phyloP scores from a whole-genome alignment of 2,329 filamentous ascomycete species.

The Aspergillus sp. region DNA sequence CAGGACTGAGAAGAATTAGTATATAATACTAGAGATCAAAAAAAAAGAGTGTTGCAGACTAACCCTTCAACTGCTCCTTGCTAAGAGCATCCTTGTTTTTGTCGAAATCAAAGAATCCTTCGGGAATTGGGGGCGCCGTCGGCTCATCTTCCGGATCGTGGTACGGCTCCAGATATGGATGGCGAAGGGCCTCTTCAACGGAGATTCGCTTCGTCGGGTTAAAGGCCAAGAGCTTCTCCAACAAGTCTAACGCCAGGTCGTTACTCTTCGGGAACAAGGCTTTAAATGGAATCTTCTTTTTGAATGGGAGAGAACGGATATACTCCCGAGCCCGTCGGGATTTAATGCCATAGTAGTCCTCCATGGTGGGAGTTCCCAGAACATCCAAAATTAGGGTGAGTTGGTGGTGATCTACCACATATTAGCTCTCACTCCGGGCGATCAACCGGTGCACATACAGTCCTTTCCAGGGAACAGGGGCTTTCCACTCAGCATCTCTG shows the following conservation, averaged over 20 bases:
- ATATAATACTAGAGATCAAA: background rate
- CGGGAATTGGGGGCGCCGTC: constrained; percentile 91
- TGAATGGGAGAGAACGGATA: constrained; percentile 96
- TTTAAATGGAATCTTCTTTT: constrained; percentile 99
- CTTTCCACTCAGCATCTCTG: constrained; percentile 98
- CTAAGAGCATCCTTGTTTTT: constrained; percentile 99
- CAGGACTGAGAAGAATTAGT: constrained; percentile 53
- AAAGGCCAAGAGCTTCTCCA: constrained; percentile 95
- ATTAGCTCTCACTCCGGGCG: background rate
- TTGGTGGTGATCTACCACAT: constrained; percentile 81
- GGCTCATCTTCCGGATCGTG: constrained; percentile 99
- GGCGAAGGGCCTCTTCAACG: constrained; percentile 93
- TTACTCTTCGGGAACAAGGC: constrained; percentile 98
- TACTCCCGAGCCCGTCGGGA: constrained; percentile 95
- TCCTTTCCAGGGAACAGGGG: constrained; percentile 98
- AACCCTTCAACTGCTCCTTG: constrained; percentile 96
- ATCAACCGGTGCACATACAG: constrained; percentile 60
- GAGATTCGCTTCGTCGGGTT: constrained; percentile 99
- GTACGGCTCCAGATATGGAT: constrained; percentile 97
- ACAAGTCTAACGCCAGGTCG: constrained; percentile 87
- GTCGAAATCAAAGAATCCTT: constrained; percentile 99
- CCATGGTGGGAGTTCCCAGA: constrained; percentile 97
- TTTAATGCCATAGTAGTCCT: constrained; percentile 99
- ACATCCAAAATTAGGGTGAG: constrained; percentile 96
- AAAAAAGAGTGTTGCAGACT: constrained; percentile 14